These are phyloP conservation scores for Mycocentrospora acerina DNA, from an alignment of 2,329 filamentous ascomycete species.

Conservation along the genomic window DNA sequence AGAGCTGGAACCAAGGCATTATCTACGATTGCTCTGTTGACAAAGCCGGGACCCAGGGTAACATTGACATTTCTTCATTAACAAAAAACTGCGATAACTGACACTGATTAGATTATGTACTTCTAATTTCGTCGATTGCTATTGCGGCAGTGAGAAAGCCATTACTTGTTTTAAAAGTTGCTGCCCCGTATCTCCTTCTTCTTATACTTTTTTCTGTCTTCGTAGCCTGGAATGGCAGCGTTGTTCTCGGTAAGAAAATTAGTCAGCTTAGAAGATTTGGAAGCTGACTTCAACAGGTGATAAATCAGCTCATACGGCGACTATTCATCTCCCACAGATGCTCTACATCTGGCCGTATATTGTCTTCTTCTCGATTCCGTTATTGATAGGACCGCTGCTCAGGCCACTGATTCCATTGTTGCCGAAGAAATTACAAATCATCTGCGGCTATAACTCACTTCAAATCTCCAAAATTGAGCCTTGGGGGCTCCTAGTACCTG, in stretches of 20 bases:
- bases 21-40: slow-evolving; percentile 26
- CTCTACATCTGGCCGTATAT: slow-evolving; percentile 94
- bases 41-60: slow-evolving; percentile 29
- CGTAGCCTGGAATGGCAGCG: slow-evolving; percentile 83
- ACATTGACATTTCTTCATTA: not conserved
- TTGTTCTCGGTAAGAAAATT: slow-evolving; percentile 74
- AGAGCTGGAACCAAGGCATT: slow-evolving; percentile 24
- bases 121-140: slow-evolving; percentile 60
- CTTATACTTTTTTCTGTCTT: slow-evolving; percentile 71
- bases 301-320: slow-evolving; percentile 90
- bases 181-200: slow-evolving; percentile 60
- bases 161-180: slow-evolving; percentile 40
- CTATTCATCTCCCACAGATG: slow-evolving; percentile 86
- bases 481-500: slow-evolving; percentile 29
- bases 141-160: slow-evolving; percentile 56
- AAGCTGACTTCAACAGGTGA: slow-evolving; percentile 61
- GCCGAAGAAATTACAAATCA: slow-evolving; percentile 13
- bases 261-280: not conserved
- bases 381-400: slow-evolving; percentile 62
- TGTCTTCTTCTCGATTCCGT: slow-evolving; percentile 82
- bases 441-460: slow-evolving; percentile 8
- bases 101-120: slow-evolving; percentile 22
- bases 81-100: slow-evolving; percentile 1
- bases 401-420: slow-evolving; percentile 33
- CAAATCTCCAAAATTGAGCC: slow-evolving; percentile 2